These are phyloP conservation scores for Globisporangium orthogonon DNA, from an alignment of 352 stramenopile genomes.

Conservation along the genomic window DNA sequence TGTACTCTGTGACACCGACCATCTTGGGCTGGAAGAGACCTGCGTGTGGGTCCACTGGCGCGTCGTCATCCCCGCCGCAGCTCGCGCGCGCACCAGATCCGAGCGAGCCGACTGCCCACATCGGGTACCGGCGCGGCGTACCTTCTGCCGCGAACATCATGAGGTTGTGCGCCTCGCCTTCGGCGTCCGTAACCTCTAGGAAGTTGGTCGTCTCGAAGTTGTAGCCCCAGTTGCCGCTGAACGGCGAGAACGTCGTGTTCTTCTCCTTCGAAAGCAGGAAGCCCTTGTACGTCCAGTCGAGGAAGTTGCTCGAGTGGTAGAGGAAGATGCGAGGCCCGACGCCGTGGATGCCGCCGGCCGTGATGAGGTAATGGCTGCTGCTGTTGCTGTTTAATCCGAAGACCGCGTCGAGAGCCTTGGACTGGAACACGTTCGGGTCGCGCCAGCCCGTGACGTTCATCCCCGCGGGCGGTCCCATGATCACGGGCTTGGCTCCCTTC, in stretches of 20 bases:
- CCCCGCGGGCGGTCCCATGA: slow-evolving; percentile 34
- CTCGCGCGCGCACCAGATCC: not conserved
- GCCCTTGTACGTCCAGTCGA: slow-evolving; percentile 61
- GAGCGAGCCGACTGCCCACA: slow-evolving; percentile 44
- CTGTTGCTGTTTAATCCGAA: slow-evolving; percentile 4
- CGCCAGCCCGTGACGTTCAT: slow-evolving; percentile 63
- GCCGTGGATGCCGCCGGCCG: slow-evolving; percentile 42
- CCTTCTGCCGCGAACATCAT: slow-evolving; percentile 60
- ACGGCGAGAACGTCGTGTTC: slow-evolving; percentile 55
- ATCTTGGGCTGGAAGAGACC: slow-evolving; percentile 46
- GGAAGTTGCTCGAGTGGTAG: slow-evolving; percentile 54
- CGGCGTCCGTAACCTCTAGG: slow-evolving; percentile 45
- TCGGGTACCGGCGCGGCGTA: slow-evolving; percentile 39
- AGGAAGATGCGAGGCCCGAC: slow-evolving; percentile 57
- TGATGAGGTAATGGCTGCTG: slow-evolving; percentile 50
- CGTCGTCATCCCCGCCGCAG: slow-evolving; percentile 12
- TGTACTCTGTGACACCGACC: slow-evolving; percentile 56
- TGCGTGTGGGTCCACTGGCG: slow-evolving; percentile 12
- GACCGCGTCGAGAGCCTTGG: slow-evolving; percentile 32
- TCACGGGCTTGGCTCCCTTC: slow-evolving; percentile 39
- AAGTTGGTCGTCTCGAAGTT: slow-evolving; percentile 73
- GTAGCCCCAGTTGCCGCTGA: slow-evolving; percentile 49
- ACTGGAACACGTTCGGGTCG: slow-evolving; percentile 58
- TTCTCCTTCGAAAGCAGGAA: slow-evolving; percentile 48
- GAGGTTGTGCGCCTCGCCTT: slow-evolving; percentile 52